phyloP scores from a whole-genome alignment of 306 rosid species.

The Cucumis melo region DNA sequence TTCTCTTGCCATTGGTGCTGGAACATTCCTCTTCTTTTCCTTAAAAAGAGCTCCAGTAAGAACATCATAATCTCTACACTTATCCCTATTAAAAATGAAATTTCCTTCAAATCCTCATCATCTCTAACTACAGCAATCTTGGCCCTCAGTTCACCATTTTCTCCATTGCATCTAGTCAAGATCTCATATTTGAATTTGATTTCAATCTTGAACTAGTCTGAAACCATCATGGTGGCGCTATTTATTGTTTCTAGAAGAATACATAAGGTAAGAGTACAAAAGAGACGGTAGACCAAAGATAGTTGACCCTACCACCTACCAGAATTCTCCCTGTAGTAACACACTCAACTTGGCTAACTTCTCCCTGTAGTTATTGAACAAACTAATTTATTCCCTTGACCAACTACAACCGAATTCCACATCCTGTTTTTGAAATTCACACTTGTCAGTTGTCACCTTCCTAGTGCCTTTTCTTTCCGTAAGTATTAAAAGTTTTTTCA shows the following conservation, averaged over 20 bases:
- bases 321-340: neutral
- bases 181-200: neutral
- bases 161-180: neutral
- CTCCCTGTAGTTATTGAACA: neutral
- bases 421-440: neutral
- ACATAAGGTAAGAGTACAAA: neutral
- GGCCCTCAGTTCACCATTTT: neutral
- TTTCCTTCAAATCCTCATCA: neutral
- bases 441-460: neutral
- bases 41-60: neutral
- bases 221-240: neutral
- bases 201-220: neutral
- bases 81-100: neutral
- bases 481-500: neutral
- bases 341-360: neutral
- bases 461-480: neutral
- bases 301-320: neutral
- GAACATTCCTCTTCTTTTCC: neutral
- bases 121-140: neutral
- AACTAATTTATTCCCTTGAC: neutral
- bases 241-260: neutral
- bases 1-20: neutral
- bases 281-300: neutral
- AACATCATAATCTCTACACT: neutral
- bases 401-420: neutral